phyloP scores from a whole-genome alignment of 2,329 filamentous ascomycete genomes.

The Neocucurbitaria cava region DNA sequence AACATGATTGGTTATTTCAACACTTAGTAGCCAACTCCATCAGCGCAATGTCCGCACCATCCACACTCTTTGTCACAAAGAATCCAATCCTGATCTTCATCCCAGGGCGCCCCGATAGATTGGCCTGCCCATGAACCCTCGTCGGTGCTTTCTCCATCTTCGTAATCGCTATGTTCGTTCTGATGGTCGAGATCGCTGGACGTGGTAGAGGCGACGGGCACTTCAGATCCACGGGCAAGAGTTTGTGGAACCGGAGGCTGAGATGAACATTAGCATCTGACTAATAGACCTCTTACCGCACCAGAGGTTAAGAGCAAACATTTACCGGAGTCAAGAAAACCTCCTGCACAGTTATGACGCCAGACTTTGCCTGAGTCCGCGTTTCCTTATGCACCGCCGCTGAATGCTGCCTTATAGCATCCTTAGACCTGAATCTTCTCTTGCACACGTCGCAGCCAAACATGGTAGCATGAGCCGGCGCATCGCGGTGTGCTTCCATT shows the following conservation, averaged over 20 bases:
- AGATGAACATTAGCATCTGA: too few species aligned
- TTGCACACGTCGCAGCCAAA: not conserved
- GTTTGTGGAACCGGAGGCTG: too few species aligned
- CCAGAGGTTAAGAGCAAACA: too few species aligned
- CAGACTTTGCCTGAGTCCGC: not conserved
- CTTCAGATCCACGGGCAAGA: too few species aligned
- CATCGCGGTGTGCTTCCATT: not conserved
- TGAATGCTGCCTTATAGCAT: not conserved
- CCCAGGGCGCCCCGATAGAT: not conserved
- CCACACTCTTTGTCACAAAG: not conserved
- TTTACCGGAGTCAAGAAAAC: too few species aligned
- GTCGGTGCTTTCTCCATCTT: too few species aligned
- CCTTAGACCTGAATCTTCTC: not conserved
- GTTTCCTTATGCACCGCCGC: not conserved
- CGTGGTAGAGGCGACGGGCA: too few species aligned
- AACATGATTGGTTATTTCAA: too few species aligned
- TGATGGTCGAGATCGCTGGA: too few species aligned
- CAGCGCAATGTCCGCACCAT: not conserved
- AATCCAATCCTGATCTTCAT: not conserved
- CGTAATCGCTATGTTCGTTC: not conserved
- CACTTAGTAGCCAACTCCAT: not conserved
- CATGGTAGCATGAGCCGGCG: not conserved
- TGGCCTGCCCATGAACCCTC: not conserved
- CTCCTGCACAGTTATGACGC: too few species aligned
- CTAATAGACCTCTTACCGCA: too few species aligned